Evolutionary conservation across 2,329 filamentous ascomycete species (phyloP).

Genomic region (Talaromyces sp.): DNA sequence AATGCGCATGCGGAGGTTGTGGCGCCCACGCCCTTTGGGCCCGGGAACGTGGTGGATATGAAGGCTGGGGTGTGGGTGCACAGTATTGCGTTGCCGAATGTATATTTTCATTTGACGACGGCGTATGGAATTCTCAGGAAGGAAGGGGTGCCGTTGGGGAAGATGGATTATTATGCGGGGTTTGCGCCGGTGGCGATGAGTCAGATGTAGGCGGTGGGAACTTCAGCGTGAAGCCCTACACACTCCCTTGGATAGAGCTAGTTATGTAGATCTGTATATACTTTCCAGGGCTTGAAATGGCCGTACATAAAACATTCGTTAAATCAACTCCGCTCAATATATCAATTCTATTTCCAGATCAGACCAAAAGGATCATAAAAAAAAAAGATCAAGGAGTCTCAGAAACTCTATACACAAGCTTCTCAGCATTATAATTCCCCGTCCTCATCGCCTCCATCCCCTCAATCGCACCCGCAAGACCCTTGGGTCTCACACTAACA

Average conservation of each 20-base stretch:
- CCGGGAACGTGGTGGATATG: background rate
- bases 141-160: constrained; percentile 62
- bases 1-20: constrained; percentile 4
- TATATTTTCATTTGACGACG: constrained; percentile 63
- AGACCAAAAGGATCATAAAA: too few species aligned
- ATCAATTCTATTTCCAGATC: background rate
- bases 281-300: background rate
- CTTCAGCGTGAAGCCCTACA: background rate
- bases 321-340: background rate
- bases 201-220: background rate
- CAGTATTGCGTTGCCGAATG: constrained; percentile 53
- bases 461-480: constrained; percentile 19
- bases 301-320: background rate
- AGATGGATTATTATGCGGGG: constrained; percentile 54
- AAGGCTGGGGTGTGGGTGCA: background rate
- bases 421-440: constrained; percentile 17
- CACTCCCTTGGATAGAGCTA: background rate
- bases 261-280: background rate
- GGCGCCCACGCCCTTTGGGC: background rate
- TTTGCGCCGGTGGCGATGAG: constrained; percentile 2
- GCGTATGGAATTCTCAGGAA: constrained; percentile 63
- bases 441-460: constrained; percentile 16
- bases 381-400: constrained; percentile 13
- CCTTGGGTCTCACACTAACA: constrained; percentile 16
- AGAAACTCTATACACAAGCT: constrained; percentile 19